These are phyloP conservation scores for California macrophylla DNA, from an alignment of 441 rosid species.

Conservation along the genomic window DNA sequence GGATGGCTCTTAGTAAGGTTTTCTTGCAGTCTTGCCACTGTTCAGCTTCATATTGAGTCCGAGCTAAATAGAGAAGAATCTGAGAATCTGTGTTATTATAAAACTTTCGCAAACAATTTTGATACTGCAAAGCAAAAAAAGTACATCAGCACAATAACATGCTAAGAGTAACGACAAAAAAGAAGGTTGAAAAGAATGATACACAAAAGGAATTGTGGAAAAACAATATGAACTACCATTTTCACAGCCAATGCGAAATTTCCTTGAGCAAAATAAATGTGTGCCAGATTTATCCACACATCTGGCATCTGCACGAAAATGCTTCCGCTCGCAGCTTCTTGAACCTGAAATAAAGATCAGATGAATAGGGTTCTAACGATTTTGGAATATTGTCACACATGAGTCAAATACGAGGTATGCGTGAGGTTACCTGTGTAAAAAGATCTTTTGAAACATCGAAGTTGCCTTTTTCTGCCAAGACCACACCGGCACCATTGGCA, in stretches of 20 bases:
- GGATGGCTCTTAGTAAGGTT: constrained; percentile 87
- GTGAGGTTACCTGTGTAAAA: constrained; percentile 63
- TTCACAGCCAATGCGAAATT: constrained; percentile 90
- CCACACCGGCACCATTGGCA: constrained; percentile 96
- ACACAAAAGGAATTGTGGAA: background rate
- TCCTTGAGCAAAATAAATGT: constrained; percentile 95
- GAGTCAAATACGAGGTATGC: constrained; percentile 14
- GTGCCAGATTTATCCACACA: constrained; percentile 98
- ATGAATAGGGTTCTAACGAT: constrained; percentile 12
- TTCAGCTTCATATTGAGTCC: constrained; percentile 98
- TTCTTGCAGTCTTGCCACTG: constrained; percentile 99
- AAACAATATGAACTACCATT: constrained; percentile 51
- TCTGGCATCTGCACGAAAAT: constrained; percentile 96
- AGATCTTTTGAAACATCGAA: constrained; percentile 95
- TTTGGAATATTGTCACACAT: constrained; percentile 7
- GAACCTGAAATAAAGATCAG: constrained; percentile 51
- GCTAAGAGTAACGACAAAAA: constrained; percentile 7
- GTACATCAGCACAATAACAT: constrained; percentile 13
- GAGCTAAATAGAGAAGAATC: constrained; percentile 88
- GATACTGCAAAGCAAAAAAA: constrained; percentile 57
- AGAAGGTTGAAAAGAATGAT: background rate
- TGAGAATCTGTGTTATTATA: constrained; percentile 80
- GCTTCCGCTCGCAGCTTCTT: constrained; percentile 99
- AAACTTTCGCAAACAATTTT: constrained; percentile 95
- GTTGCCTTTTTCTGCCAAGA: constrained; percentile 95